Evolutionary conservation across 2,329 filamentous ascomycete species (phyloP).

Genomic region (Arthroderma sp.): DNA sequence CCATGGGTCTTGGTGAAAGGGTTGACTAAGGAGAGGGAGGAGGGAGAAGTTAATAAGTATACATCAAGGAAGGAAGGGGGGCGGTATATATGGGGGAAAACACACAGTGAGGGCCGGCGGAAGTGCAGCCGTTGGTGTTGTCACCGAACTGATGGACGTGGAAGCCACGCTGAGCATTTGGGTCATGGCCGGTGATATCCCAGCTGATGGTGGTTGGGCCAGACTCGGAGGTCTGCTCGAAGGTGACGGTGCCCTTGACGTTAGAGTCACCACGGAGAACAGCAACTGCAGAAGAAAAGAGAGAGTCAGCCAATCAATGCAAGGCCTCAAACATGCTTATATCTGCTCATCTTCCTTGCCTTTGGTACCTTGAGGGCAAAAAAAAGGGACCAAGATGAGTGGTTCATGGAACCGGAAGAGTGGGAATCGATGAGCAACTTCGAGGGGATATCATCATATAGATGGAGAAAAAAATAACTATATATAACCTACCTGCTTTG

Average conservation of each 20-base stretch:
- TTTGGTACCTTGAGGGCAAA: constrained; percentile 5
- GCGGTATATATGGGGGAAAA: constrained; percentile 10
- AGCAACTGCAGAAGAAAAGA: constrained; percentile 51
- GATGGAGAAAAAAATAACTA: constrained; percentile 11
- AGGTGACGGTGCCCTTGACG: constrained; percentile 82
- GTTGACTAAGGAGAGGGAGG: constrained; percentile 57
- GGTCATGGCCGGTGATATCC: constrained; percentile 82
- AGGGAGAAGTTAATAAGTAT: neutral
- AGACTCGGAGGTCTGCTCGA: constrained; percentile 80
- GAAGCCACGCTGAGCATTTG: constrained; percentile 94
- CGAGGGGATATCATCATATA: constrained; percentile 4
- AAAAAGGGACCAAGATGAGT: neutral
- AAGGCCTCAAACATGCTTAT: constrained; percentile 2
- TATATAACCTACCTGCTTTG: constrained; percentile 69
- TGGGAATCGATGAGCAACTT: constrained; percentile 1
- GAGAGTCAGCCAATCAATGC: constrained; percentile 1
- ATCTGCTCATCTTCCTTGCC: neutral
- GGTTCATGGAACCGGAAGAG: no score
- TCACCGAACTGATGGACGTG: constrained; percentile 98
- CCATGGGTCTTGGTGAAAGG: constrained; percentile 86
- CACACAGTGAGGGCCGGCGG: constrained; percentile 92
- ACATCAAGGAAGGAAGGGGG: neutral
- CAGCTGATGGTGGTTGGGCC: constrained; percentile 76
- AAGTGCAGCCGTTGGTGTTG: constrained; percentile 99
- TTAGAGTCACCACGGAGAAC: constrained; percentile 97